Evolutionary conservation across 2,329 filamentous ascomycete genomes (phyloP).

Genomic region (Penicillium nordicum): DNA sequence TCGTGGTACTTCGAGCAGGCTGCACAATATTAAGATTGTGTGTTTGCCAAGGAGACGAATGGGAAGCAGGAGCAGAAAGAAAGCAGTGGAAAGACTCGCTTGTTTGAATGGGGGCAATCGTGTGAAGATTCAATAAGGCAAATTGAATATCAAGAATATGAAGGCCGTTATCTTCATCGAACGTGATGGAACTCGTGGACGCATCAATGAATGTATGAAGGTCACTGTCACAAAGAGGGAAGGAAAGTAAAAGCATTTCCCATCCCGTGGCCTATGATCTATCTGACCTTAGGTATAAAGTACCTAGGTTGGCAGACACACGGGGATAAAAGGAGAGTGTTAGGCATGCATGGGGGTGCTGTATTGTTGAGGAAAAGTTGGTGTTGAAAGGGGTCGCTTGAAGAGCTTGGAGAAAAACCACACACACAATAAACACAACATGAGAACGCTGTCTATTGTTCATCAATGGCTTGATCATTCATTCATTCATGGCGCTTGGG

Average conservation of each 20-base stretch:
- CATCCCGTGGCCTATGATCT: background rate
- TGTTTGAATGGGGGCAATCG: background rate
- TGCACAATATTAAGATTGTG: conserved; percentile 4
- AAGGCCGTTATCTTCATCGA: conserved; percentile 18
- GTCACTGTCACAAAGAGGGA: background rate
- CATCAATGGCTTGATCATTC: conserved; percentile 27
- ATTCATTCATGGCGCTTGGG: conserved; percentile 19
- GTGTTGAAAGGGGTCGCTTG: conserved; percentile 5
- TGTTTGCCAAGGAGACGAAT: background rate
- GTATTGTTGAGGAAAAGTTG: background rate
- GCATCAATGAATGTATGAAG: conserved; percentile 9
- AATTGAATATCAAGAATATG: conserved; percentile 3
- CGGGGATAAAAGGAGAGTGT: background rate
- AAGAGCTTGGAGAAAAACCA: conserved; percentile 8
- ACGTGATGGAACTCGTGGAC: conserved; percentile 19
- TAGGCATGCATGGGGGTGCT: background rate
- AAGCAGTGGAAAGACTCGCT: background rate
- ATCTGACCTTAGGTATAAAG: background rate
- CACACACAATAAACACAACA: conserved; percentile 17
- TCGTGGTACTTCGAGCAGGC: background rate
- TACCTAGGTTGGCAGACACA: background rate
- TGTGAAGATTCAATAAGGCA: background rate
- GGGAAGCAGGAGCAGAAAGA: background rate
- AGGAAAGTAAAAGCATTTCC: background rate
- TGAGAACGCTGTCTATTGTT: conserved; percentile 32